phyloP scores from a whole-genome alignment of 2,329 filamentous ascomycete species.

The Laburnicola sp. region DNA sequence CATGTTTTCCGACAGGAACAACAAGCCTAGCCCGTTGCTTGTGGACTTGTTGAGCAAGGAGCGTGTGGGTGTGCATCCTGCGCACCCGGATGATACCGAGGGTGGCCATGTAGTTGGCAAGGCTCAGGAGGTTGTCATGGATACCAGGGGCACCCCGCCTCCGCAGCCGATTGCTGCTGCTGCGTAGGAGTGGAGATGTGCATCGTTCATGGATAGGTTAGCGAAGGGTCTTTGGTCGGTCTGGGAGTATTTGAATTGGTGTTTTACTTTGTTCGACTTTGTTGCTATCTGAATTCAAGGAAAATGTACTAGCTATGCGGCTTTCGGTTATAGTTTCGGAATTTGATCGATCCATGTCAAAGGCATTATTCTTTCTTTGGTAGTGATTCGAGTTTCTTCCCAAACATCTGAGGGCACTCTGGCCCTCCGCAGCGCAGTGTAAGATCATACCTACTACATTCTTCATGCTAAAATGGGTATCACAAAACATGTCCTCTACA shows the following conservation, averaged over 20 bases:
- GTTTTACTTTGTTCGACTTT: background rate
- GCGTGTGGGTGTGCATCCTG: slow-evolving; percentile 76
- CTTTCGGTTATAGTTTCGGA: no score
- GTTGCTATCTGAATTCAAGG: background rate
- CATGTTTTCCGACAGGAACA: slow-evolving; percentile 75
- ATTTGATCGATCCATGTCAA: background rate
- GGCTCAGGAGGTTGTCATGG: slow-evolving; percentile 34
- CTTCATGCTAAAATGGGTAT: background rate
- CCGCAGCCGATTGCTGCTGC: slow-evolving; percentile 41
- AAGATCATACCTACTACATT: no score
- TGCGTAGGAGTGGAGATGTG: slow-evolving; percentile 19
- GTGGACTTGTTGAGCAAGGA: slow-evolving; percentile 92
- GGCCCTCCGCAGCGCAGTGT: no score
- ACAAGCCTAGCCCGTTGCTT: slow-evolving; percentile 82
- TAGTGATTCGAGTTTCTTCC: background rate
- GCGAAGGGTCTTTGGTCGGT: slow-evolving; percentile 6
- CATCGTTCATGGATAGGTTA: background rate
- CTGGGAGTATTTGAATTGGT: slow-evolving; percentile 2
- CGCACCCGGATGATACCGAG: slow-evolving; percentile 38
- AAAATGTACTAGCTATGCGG: background rate
- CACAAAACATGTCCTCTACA: background rate
- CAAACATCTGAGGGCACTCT: no score
- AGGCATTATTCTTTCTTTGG: background rate
- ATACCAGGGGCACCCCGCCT: slow-evolving; percentile 31
- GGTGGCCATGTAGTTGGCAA: slow-evolving; percentile 30